A percentile compares a stretch with the other conserved stretches of the same genome.
These are phyloP conservation scores for Chrysochromulina tobinii DNA, from an alignment of 78 protist genomes.

Conservation along the genomic window DNA sequence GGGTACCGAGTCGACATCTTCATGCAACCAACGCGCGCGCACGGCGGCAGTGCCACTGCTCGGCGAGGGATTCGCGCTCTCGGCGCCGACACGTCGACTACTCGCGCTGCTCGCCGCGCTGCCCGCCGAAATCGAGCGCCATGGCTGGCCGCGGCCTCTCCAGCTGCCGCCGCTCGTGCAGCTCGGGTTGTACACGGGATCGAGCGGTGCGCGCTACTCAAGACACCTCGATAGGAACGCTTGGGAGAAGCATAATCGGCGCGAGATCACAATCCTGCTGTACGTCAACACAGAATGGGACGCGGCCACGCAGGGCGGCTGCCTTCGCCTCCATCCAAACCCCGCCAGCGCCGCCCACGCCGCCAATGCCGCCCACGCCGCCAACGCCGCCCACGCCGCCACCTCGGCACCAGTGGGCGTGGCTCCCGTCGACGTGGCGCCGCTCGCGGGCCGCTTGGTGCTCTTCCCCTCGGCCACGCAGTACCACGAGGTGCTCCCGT, in stretches of 20 bases:
- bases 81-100: not conserved
- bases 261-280: not conserved
- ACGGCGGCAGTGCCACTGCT: no score
- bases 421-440: not conserved
- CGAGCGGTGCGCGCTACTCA: not conserved
- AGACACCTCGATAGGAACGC: not conserved
- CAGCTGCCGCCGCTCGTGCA: not conserved
- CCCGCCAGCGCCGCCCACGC: not conserved
- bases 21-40: no score
- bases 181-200: not conserved
- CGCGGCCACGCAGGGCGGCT: not conserved
- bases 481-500: not conserved
- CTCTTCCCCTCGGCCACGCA: not conserved
- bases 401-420: not conserved
- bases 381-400: not conserved
- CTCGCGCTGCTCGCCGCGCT: not conserved
- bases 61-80: not conserved
- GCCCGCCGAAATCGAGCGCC: not conserved
- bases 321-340: not conserved
- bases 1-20: not conserved
- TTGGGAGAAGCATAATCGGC: not conserved
- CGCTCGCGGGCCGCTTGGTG: not conserved
- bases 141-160: not conserved
- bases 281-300: not conserved
- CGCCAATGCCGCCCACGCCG: not conserved